phyloP scores from a whole-genome alignment of 164 flowering plant species.

The Berberis thunbergii region DNA sequence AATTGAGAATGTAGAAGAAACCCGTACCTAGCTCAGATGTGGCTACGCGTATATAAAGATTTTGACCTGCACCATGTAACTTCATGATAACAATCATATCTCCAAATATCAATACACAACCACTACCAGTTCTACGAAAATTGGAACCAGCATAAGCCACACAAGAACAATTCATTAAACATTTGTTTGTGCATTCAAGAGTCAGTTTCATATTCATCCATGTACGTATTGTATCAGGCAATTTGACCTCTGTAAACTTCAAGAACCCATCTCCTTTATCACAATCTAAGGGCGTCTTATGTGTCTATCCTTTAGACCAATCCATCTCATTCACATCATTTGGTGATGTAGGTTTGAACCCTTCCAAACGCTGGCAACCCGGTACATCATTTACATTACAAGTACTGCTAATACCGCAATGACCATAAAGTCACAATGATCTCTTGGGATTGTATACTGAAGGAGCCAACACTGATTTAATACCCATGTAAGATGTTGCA shows the following conservation, averaged over 20 bases:
- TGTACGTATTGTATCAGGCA: not conserved
- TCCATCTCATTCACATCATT: conserved; percentile 6
- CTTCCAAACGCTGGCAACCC: conserved; percentile 13
- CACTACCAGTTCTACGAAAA: no score
- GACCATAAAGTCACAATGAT: not conserved
- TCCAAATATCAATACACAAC: no score
- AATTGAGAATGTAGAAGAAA: no score
- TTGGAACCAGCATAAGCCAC: no score
- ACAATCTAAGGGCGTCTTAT: conserved; percentile 6
- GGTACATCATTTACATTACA: conserved; percentile 3
- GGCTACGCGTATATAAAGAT: no score
- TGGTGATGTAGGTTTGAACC: conserved; percentile 12
- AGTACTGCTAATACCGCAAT: conserved; percentile 4
- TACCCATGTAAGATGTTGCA: not conserved
- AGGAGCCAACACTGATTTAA: not conserved
- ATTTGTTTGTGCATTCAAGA: no score
- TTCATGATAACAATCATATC: no score
- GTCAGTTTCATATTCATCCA: conserved; percentile 1
- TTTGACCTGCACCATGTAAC: no score
- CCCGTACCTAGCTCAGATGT: no score
- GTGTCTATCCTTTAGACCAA: conserved; percentile 8
- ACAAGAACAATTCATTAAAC: no score
- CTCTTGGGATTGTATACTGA: not conserved
- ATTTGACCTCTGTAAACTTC: not conserved
- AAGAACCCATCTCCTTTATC: conserved; percentile 3